Evolutionary conservation across 371 early-diverging fungal species (phyloP).

Genomic region (Chytridium lagenaria): DNA sequence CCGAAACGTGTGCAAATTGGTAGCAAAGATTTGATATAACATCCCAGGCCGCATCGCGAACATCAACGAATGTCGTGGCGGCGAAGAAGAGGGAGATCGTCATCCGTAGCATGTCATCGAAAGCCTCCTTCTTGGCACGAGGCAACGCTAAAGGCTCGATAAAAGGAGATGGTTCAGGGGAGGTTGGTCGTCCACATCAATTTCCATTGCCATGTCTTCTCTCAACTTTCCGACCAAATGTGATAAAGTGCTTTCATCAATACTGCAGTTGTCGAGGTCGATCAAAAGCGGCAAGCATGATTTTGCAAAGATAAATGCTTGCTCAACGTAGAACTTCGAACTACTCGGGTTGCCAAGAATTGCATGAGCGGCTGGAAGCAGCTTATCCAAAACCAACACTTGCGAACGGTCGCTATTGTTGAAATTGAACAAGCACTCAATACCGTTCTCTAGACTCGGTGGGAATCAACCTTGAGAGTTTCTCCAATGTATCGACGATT

Average conservation of each 20-base stretch:
- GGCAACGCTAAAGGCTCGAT: conserved; percentile 38
- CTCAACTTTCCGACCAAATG: conserved; percentile 51
- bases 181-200: conserved; percentile 13
- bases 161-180: conserved; percentile 36
- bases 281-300: conserved; percentile 73
- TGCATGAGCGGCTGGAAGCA: conserved; percentile 60
- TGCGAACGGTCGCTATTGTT: conserved; percentile 31
- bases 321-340: conserved; percentile 56
- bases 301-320: conserved; percentile 77
- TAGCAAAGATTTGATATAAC: conserved; percentile 71
- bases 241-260: conserved; percentile 9
- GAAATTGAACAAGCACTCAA: conserved; percentile 61
- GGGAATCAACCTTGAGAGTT: conserved; percentile 63
- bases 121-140: conserved; percentile 57
- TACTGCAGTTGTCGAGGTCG: conserved; percentile 60
- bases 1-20: conserved; percentile 69
- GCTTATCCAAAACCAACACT: conserved; percentile 50
- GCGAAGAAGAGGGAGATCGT: conserved; percentile 72
- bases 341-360: conserved; percentile 31
- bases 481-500: conserved; percentile 81
- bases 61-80: conserved; percentile 67
- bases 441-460: conserved; percentile 63
- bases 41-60: conserved; percentile 70
- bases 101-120: conserved; percentile 69
- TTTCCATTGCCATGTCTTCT: conserved; percentile 17